phyloP scores from a whole-genome alignment of 2,329 filamentous ascomycete genomes.

The Cercospora nicotianae region DNA sequence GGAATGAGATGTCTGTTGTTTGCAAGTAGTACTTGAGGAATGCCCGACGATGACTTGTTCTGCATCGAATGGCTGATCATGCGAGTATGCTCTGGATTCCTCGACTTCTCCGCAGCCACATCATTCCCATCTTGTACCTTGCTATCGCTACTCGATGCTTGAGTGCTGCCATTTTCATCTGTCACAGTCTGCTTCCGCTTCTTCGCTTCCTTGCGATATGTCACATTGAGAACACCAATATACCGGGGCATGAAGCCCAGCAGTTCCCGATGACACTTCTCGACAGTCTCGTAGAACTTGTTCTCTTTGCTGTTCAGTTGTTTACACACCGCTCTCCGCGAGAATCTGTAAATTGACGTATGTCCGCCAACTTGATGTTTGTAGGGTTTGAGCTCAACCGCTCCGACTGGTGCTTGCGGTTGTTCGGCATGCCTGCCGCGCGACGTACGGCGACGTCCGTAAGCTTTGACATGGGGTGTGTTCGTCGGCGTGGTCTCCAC shows the following conservation, averaged over 20 bases:
- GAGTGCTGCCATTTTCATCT: slow-evolving; percentile 35
- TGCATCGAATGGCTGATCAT: slow-evolving; percentile 77
- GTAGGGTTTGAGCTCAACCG: slow-evolving; percentile 94
- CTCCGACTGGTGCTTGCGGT: slow-evolving; percentile 67
- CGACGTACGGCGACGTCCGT: slow-evolving; percentile 26
- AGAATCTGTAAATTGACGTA: slow-evolving; percentile 94
- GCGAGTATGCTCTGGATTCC: slow-evolving; percentile 39
- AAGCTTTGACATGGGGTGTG: slow-evolving; percentile 35
- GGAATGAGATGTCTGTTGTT: slow-evolving; percentile 94
- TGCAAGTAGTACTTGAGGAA: slow-evolving; percentile 89
- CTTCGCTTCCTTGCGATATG: slow-evolving; percentile 77
- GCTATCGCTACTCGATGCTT: slow-evolving; percentile 18
- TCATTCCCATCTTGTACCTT: slow-evolving; percentile 17
- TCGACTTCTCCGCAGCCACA: slow-evolving; percentile 31
- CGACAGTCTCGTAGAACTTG: slow-evolving; percentile 96
- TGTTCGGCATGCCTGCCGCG: slow-evolving; percentile 31
- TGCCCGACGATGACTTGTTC: slow-evolving; percentile 50
- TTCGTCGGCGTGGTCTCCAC: slow-evolving; percentile 31
- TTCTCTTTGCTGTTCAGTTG: slow-evolving; percentile 98
- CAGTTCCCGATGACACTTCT: slow-evolving; percentile 84
- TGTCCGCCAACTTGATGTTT: slow-evolving; percentile 97
- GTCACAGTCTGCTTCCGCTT: slow-evolving; percentile 45
- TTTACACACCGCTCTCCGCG: slow-evolving; percentile 92
- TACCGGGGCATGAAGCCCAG: slow-evolving; percentile 91
- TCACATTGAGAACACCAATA: slow-evolving; percentile 95